Evolutionary conservation across 768 basidiomycete genomes (phyloP).

Genomic region (Clavaria fumosa): DNA sequence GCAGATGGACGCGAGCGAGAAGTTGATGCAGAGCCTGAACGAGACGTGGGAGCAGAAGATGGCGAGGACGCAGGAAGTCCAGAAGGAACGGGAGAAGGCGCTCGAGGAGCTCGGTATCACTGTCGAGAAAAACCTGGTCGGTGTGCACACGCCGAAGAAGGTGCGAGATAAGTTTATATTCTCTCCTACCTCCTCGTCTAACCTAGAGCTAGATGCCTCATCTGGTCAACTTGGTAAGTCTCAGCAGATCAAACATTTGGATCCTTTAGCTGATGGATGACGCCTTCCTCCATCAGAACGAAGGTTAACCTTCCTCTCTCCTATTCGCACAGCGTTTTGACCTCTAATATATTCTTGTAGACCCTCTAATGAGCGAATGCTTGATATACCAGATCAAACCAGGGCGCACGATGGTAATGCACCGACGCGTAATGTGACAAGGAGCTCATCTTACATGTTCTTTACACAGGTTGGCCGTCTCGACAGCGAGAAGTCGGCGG

Average conservation of each 20-base stretch:
- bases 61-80: slow-evolving; percentile 80
- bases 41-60: slow-evolving; percentile 92
- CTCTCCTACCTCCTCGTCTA: background rate
- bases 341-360: too few relatives aligned
- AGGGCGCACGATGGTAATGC: slow-evolving; percentile 13
- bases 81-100: slow-evolving; percentile 94
- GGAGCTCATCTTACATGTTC: too few relatives aligned
- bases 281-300: slow-evolving; percentile 32
- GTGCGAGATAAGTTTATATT: slow-evolving; percentile 33
- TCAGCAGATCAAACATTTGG: slow-evolving; percentile 7
- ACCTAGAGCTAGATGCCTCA: slow-evolving; percentile 68
- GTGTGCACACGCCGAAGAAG: slow-evolving; percentile 97
- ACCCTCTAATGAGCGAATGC: slow-evolving; percentile 95
- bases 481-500: slow-evolving; percentile 66
- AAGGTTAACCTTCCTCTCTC: slow-evolving; percentile 32
- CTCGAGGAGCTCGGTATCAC: slow-evolving; percentile 95
- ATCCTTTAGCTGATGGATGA: background rate
- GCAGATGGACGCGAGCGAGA: slow-evolving; percentile 89
- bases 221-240: slow-evolving; percentile 77
- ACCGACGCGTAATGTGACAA: too few relatives aligned
- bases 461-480: slow-evolving; percentile 68
- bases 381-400: slow-evolving; percentile 84
- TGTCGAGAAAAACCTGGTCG: slow-evolving; percentile 91
- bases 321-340: slow-evolving; percentile 8
- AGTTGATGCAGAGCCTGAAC: slow-evolving; percentile 69